Conservation (phyloP, 2,329 filamentous ascomycete species). For the Nannizziopsis barbatae region DNA sequence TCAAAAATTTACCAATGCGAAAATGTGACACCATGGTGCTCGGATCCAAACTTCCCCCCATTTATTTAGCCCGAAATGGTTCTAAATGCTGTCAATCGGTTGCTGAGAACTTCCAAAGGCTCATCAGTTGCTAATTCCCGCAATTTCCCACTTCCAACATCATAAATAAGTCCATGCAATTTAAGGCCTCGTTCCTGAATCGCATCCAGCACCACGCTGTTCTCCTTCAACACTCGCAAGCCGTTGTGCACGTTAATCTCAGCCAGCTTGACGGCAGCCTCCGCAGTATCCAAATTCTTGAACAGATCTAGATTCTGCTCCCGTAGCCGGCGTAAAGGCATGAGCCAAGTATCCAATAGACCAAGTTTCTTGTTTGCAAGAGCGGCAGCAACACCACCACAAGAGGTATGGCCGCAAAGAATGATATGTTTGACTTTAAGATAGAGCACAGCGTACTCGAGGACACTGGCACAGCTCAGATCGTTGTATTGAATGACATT, state of each 20-base stretch:
- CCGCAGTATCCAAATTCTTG: constrained; percentile 36
- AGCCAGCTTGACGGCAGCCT: constrained; percentile 51
- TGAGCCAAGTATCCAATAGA: constrained; percentile 51
- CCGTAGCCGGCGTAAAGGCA: constrained; percentile 45
- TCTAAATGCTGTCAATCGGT: constrained; percentile 33
- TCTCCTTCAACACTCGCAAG: constrained; percentile 56
- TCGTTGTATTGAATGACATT: constrained; percentile 68
- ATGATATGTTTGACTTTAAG: constrained; percentile 56
- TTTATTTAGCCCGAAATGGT: constrained; percentile 15
- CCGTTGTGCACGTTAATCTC: constrained; percentile 67
- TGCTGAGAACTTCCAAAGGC: constrained; percentile 30
- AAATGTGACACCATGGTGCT: no score
- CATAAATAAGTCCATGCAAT: constrained; percentile 69
- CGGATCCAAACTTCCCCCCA: background rate
- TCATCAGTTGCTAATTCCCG: constrained; percentile 42
- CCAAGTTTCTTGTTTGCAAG: constrained; percentile 48
- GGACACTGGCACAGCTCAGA: constrained; percentile 61
- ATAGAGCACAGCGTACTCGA: constrained; percentile 66
- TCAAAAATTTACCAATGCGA: no score
- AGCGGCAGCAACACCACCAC: constrained; percentile 48
- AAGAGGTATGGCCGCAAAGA: constrained; percentile 51
- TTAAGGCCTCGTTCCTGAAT: constrained; percentile 58
- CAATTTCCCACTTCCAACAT: constrained; percentile 48
- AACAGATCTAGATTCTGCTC: constrained; percentile 44
- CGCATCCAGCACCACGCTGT: constrained; percentile 58